Evolutionary conservation across 768 basidiomycete genomes (phyloP), one percentile per base, ranked within the genome.

Genomic region (Hericium coralloides): DNA sequence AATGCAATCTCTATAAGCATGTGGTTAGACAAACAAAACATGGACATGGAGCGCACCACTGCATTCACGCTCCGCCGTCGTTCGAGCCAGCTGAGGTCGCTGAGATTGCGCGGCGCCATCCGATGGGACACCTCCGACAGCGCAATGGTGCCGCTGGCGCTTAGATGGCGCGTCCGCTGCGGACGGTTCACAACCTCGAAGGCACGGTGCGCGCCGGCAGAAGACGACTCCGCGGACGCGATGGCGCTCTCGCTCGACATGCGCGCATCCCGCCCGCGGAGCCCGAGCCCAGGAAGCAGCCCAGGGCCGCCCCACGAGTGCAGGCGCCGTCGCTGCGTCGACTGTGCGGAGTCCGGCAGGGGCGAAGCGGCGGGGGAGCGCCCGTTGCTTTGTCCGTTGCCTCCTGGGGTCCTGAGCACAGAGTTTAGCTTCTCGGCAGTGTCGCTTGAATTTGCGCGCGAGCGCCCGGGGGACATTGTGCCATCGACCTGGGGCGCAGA

Each of bases 11-110:
- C 26, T 31, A 31, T 31, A 23, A 17, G 12, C 4, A 22, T 45
- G 18, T 7, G 39, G 12, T 47, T 58, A 39, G 55, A 48, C 12
- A 23, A 54, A 12, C 9, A 26, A 41, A 51, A 20, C 39, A 37
- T 49, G 54, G 57, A 57, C 50, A 50, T 38, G 12, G 47, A 43
- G 73, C 84, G 66, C 67, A 90, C 89, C 72, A 86, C 81, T 56
- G 79, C 78, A 64, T 82, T 84, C 31, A 86, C 70, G 66, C 84
- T 89, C 57, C 88, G 79, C 53, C 90, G 76, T 52, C 85, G 80
- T 56, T 85, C 79, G 37, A 90, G 72, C 90, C 90, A 92, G 65
- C 88, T 88, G 52, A 88, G 74, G 65, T 92, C 87, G 31, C 82
- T 81, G 39, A 89, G 71, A 59, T 78, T 83, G 56, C 81, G 74